Percentiles rank a stretch among this genome's conserved stretches.
These are phyloP conservation scores for Saccharomycopsis fermentans DNA, from an alignment of 805 yeast species.

Conservation along the genomic window DNA sequence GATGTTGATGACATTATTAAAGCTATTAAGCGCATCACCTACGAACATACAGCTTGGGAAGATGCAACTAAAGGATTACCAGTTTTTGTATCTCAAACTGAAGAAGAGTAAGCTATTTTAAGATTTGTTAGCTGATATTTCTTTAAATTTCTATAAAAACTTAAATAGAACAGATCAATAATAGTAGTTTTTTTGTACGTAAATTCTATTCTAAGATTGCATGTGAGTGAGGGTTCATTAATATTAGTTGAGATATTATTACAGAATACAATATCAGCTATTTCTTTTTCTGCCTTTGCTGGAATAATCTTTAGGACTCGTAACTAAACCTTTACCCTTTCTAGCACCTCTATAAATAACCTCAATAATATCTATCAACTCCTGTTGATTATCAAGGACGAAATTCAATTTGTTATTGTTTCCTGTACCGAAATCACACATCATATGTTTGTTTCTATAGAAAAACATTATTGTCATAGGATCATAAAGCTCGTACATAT, in stretches of 20 bases:
- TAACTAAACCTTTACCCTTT: conserved; percentile 85
- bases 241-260: not conserved
- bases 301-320: conserved; percentile 17
- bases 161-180: no score
- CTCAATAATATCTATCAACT: conserved; percentile 83
- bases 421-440: conserved; percentile 98
- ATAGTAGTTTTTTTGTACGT: no score
- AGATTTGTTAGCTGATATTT: not conserved
- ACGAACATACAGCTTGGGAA: conserved; percentile 69
- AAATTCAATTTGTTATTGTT: conserved; percentile 92
- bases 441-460: conserved; percentile 86
- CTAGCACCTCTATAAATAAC: conserved; percentile 83
- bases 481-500: conserved; percentile 82
- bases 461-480: conserved; percentile 92
- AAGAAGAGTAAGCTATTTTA: conserved; percentile 16
- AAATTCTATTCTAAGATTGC: no score
- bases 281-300: conserved; percentile 4
- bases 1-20: conserved; percentile 54
- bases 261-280: not conserved
- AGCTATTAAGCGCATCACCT: conserved; percentile 70
- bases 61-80: conserved; percentile 69
- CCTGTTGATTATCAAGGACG: conserved; percentile 68
- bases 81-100: conserved; percentile 64
- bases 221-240: not conserved
- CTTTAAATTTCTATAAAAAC: no score